phyloP scores from a whole-genome alignment of 2,329 filamentous ascomycete genomes.

The Aspergillus quadrilineatus region DNA sequence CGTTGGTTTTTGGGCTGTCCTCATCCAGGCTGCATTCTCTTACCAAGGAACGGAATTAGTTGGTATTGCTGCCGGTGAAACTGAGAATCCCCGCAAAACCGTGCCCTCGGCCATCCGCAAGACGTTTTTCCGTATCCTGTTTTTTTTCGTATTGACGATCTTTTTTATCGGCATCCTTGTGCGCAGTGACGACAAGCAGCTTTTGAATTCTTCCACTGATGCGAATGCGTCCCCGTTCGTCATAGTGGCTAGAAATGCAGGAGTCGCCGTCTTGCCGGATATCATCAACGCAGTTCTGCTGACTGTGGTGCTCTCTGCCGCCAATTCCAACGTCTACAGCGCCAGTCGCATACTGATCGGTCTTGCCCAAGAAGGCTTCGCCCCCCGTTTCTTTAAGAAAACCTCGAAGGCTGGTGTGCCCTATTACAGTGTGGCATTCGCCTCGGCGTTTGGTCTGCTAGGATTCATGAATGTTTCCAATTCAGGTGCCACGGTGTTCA shows the following conservation, averaged over 20 bases:
- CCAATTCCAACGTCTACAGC: constrained; percentile 44
- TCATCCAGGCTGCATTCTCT: constrained; percentile 45
- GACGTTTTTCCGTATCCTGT: constrained; percentile 73
- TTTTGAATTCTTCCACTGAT: constrained; percentile 44
- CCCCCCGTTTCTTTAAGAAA: constrained; percentile 43
- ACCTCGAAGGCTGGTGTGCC: constrained; percentile 47
- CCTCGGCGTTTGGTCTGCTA: constrained; percentile 58
- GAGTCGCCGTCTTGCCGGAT: constrained; percentile 39
- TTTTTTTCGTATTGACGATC: constrained; percentile 49
- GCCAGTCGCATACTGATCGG: constrained; percentile 68
- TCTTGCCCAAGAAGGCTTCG: constrained; percentile 53
- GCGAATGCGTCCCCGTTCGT: constrained; percentile 44
- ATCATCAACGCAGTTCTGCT: constrained; percentile 46
- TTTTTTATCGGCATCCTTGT: constrained; percentile 72
- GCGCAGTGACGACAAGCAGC: constrained; percentile 56
- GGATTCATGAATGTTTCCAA: constrained; percentile 68
- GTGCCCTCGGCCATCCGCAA: constrained; percentile 71
- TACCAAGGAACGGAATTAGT: constrained; percentile 69
- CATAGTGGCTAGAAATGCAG: constrained; percentile 41
- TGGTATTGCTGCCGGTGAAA: constrained; percentile 75
- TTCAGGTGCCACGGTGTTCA: constrained; percentile 61
- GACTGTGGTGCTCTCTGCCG: constrained; percentile 45
- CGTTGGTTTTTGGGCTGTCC: constrained; percentile 58
- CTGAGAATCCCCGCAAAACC: constrained; percentile 67
- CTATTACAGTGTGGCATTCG: constrained; percentile 46